Base-by-base conservation (phyloP, 2,329 filamentous ascomycete species). In the Verticillium albo-atrum region DNA sequence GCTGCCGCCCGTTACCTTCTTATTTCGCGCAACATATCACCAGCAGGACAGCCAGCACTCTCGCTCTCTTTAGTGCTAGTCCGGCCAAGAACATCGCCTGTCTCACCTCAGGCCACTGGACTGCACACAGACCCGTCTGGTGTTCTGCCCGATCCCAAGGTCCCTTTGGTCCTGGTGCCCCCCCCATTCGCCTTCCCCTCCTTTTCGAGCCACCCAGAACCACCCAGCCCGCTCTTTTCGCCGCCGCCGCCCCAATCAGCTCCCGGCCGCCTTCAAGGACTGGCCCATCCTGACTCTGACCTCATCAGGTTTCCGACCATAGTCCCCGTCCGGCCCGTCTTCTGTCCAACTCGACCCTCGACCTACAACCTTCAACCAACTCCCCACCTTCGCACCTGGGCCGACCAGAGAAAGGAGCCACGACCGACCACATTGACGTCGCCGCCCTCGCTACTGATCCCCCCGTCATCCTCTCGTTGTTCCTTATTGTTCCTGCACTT, bases 401-500 rank as follows among this genome's bases (percentile, higher is more conserved):
- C 17, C 25, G 27, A 15, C 54, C 52, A 35, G 28, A 59, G 54
- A 58, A 32, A 56, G 30, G 60, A 59, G 57, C 57, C 53, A 59
- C 60, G 60, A 59, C 60, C 37, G 56, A 58, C 56, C 56, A 10
- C 14, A n/a, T 28, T 26, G 14, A 55, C 20, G 20, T 35, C 25
- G 20, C 26, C 30, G 53, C 28, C 47, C 50, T 54, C 56, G 28
- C 27, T 53, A 10, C 20, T 12, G 42, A 52, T n/a, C n/a, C 42
- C 27, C 23, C 26, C 56, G 20, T 32, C 35, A 27, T 53, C 37
- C 37, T 54, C 59, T 54, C 56, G 51, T 53, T 55, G 42, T 50
- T 55, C 26, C 20, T 12, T 9, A 50, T 42, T 60, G 35, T 53
- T 27, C 35, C 61, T 50, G 47, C 53, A 56, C 27, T 42, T 32